phyloP scores from a whole-genome alignment of 1,139 yeast genomes.

The Nakaseomyces uthaithaninus region DNA sequence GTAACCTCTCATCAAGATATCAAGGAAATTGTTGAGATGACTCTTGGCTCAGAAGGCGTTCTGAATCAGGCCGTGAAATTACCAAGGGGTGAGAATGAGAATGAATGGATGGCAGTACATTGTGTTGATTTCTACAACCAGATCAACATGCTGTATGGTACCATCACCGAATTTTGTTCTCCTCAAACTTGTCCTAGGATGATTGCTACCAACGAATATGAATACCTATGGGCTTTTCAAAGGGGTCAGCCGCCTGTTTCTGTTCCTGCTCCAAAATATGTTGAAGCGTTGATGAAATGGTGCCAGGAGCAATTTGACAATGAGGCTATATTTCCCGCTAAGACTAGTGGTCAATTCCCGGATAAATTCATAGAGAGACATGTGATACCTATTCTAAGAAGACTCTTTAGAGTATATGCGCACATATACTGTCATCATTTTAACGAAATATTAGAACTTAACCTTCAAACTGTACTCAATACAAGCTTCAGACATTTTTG shows the following conservation, averaged over 20 bases:
- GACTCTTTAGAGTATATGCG: conserved; percentile 92
- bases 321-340: conserved; percentile 81
- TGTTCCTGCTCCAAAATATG: conserved; percentile 88
- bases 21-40: conserved; percentile 84
- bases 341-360: conserved; percentile 77
- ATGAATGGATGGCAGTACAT: conserved; percentile 96
- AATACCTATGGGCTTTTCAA: conserved; percentile 68
- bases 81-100: conserved; percentile 85
- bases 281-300: conserved; percentile 91
- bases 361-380: conserved; percentile 61
- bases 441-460: conserved; percentile 86
- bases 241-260: conserved; percentile 60
- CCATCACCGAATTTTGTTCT: conserved; percentile 93
- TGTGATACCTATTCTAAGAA: conserved; percentile 77
- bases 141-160: conserved; percentile 91
- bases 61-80: conserved; percentile 86
- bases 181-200: conserved; percentile 87
- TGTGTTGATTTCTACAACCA: conserved; percentile 88
- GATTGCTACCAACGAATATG: conserved; percentile 96
- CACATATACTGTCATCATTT: conserved; percentile 97
- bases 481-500: conserved; percentile 93
- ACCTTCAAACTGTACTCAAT: conserved; percentile 84
- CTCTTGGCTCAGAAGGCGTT: conserved; percentile 86
- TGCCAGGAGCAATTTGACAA: conserved; percentile 84
- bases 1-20: conserved; percentile 60